phyloP scores from a whole-genome alignment of 2,329 filamentous ascomycete genomes.

The Chrysosporium queenslandicum region DNA sequence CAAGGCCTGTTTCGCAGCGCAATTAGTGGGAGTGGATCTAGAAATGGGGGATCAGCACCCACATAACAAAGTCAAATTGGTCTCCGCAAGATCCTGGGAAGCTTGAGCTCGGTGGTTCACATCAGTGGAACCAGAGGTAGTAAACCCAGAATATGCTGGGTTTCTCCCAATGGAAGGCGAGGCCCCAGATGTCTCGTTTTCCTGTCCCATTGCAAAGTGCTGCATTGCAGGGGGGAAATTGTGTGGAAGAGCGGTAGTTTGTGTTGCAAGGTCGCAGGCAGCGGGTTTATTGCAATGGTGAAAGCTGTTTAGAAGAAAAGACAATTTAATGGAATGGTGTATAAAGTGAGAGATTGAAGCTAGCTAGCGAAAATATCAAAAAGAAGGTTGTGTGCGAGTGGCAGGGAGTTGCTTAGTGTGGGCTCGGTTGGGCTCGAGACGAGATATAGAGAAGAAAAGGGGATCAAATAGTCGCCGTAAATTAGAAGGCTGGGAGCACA shows the following conservation, averaged over 20 bases:
- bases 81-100: not conserved
- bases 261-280: not conserved
- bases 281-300: not conserved
- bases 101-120: not conserved
- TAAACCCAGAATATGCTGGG: not conserved
- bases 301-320: not conserved
- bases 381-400: not conserved
- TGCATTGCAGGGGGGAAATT: not conserved
- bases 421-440: not conserved
- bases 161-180: not conserved
- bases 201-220: not conserved
- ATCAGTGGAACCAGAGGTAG: not conserved
- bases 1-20: not conserved
- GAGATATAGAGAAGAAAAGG: not conserved
- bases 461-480: not conserved
- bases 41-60: not conserved
- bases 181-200: not conserved
- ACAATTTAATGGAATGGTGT: not conserved
- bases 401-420: not conserved
- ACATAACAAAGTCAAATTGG: conserved; percentile 1
- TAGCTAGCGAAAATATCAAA: not conserved
- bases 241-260: not conserved
- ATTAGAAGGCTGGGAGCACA: not conserved
- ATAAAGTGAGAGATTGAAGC: not conserved
- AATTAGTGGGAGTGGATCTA: not conserved